Base-by-base conservation (phyloP, 78 protist genomes). In the Isochrysis galbana region DNA sequence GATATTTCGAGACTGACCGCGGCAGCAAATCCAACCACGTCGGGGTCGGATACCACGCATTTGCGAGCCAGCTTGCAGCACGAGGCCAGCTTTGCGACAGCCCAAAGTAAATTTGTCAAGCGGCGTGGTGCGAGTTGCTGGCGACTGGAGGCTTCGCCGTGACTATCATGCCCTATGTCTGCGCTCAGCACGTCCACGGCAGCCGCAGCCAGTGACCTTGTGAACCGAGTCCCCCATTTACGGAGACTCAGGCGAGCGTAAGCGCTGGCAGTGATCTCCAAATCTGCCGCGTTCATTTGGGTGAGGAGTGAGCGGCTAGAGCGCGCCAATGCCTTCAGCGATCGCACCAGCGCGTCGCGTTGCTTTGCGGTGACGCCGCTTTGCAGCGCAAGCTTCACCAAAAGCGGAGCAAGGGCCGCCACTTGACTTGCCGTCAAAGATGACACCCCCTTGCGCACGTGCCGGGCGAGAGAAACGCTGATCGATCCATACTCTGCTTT, bases 221-320 rank as follows among this genome's bases (percentile, higher is more conserved):
- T 22, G 44, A 72, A 41, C 82, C 36, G 29, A 22, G 82, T 23
- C 17, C 82, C 17, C 82, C 82, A 72, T 1, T 38, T 29, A 14
- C 29, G 89, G 42, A 34, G 26, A 25, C 32, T 2, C 74, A 46
- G 51, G 32, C 89, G 26, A 22, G 74, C 90, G 72, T 34, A 86
- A 5, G 46, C 90, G 45, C 46, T 34, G 26, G 90, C 90, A 46
- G 51, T 23, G 72, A 36, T 86, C 74, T 86, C 90, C 26, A 86
- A 44, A 25, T 86, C 90, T 29, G 46, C 74, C 72, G 90, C 74
- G 34, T 51, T 51, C 74, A 86, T 48, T 21, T 14, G 5, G 22
- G 7, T n/a, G 26, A 86, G 46, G 10, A 41, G 22, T 38, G 26
- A 32, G 41, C 90, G 90, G 47, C 74, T 41, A 0, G 90, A 67